A percentile compares a stretch with the other conserved stretches of the same genome.
phyloP scores from a whole-genome alignment of 345 rosid genomes.

The Atalantia buxifolia region DNA sequence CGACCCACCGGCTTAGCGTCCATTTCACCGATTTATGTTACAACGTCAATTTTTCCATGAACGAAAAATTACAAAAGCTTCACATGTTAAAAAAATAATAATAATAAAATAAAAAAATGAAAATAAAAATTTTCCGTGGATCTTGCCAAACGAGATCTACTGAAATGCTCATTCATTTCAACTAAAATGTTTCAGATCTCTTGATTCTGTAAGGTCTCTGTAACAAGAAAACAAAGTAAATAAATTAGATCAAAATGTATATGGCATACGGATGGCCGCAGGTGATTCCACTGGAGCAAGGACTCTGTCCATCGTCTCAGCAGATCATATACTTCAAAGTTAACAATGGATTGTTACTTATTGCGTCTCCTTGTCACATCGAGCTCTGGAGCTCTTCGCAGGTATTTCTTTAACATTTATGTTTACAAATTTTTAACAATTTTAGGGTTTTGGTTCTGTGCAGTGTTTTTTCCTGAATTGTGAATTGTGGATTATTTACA shows the following conservation, averaged over 20 bases:
- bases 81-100: not conserved
- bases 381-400: slow-evolving; percentile 91
- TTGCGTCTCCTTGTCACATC: slow-evolving; percentile 74
- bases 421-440: not conserved
- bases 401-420: slow-evolving; percentile 36
- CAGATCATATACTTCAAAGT: slow-evolving; percentile 67
- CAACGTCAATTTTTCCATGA: not conserved
- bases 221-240: not conserved
- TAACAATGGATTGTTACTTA: slow-evolving; percentile 59
- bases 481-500: slow-evolving; percentile 14
- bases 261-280: slow-evolving; percentile 99
- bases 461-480: not conserved
- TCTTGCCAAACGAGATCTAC: slow-evolving; percentile 11
- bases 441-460: slow-evolving; percentile 16
- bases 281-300: slow-evolving; percentile 78
- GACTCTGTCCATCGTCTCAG: slow-evolving; percentile 68
- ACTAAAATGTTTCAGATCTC: slow-evolving; percentile 23
- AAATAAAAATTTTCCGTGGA: not conserved
- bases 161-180: not conserved
- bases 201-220: slow-evolving; percentile 26
- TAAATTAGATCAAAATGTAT: slow-evolving; percentile 55
- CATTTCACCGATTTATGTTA: not conserved
- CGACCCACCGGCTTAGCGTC: not conserved
- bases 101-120: not conserved
- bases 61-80: not conserved